Base-by-base conservation (phyloP, 2,329 filamentous ascomycete genomes). In the Alternaria ventricosa region DNA sequence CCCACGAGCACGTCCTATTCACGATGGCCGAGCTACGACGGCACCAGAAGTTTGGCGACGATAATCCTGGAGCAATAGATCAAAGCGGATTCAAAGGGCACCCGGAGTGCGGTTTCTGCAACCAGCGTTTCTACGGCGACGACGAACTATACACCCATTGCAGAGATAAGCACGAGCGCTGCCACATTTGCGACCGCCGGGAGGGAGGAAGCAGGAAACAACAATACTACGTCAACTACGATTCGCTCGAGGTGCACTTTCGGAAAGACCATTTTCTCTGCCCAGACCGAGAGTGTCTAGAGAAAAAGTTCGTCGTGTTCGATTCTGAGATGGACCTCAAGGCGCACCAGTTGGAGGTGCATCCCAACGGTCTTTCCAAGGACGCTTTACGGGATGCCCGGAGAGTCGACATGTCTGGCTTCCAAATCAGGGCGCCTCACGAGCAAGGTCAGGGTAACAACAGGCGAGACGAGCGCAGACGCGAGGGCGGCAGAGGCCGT, bases 231-330 rank as follows among this genome's bases (percentile, higher is more conserved):
- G 84, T 92, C 63, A 89, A 99, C 82, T 98, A 97, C 80, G 87
- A 94, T 69, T 88, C 92, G 1, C 84, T 99, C 4, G 94, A 97
- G 76, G 84, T 89, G 41, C 96, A 99, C 80, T 98, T 98, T 78
- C 87, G 88, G 66, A 90, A 90, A 70, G 94, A 96, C 61, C 96
- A 99, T 79, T 97, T 90, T 75, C 83, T 94, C 1, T 99, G 96
- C 76, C 80, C 88, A 7, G 94, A 99, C 72, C 86, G 87, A 57
- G 94, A 97, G 75, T 99, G 96, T 74, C 78, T 96, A 75, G 96
- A 98, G 72, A 97, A 97, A 87, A 98, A 97, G 78, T 97, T 98
- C 77, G 92, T 98, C 28, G 96, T 98, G 1, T 99, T 99, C 71
- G 93, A 93, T 59, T 94, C 94, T 0, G 93, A 97, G 75, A 90